Conservation (phyloP, 2,329 filamentous ascomycete species). For the Colletotrichum sp. region DNA sequence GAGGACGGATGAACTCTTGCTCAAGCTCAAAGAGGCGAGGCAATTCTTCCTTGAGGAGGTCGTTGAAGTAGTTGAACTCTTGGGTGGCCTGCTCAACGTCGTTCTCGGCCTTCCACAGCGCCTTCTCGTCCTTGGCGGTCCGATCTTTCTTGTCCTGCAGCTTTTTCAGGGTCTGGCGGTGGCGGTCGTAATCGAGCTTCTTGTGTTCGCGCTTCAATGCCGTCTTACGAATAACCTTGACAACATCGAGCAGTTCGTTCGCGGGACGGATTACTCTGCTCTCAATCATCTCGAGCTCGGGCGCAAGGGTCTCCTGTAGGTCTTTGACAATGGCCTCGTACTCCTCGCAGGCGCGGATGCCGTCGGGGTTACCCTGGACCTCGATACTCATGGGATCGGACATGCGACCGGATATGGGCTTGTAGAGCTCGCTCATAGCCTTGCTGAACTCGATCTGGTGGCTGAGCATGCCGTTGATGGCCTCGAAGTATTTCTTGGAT, state of each 20-base stretch:
- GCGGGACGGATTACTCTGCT: conserved; percentile 88
- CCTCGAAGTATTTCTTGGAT: conserved; percentile 95
- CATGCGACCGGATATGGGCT: conserved; percentile 93
- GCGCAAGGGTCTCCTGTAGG: conserved; percentile 83
- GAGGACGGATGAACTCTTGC: conserved; percentile 91
- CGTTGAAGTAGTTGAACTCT: conserved; percentile 98
- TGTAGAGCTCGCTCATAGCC: conserved; percentile 95
- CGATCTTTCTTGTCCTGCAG: conserved; percentile 98
- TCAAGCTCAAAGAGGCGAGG: conserved; percentile 91
- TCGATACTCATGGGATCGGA: conserved; percentile 88
- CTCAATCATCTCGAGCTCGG: conserved; percentile 98
- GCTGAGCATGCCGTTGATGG: conserved; percentile 96
- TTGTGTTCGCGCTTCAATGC: conserved; percentile 94
- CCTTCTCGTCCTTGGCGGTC: conserved; percentile 95
- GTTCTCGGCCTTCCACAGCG: conserved; percentile 92
- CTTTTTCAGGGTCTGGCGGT: conserved; percentile 84
- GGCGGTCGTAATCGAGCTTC: conserved; percentile 93
- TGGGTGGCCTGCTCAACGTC: conserved; percentile 91
- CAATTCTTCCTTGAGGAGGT: conserved; percentile 93
- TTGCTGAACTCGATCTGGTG: conserved; percentile 99
- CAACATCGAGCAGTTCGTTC: conserved; percentile 90
- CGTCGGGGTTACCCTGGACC: conserved; percentile 87
- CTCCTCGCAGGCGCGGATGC: conserved; percentile 94
- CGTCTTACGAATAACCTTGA: conserved; percentile 93
- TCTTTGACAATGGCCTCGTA: conserved; percentile 93